Conservation (phyloP, 1,284 basidiomycete species). For the Pseudozyma sp. region DNA sequence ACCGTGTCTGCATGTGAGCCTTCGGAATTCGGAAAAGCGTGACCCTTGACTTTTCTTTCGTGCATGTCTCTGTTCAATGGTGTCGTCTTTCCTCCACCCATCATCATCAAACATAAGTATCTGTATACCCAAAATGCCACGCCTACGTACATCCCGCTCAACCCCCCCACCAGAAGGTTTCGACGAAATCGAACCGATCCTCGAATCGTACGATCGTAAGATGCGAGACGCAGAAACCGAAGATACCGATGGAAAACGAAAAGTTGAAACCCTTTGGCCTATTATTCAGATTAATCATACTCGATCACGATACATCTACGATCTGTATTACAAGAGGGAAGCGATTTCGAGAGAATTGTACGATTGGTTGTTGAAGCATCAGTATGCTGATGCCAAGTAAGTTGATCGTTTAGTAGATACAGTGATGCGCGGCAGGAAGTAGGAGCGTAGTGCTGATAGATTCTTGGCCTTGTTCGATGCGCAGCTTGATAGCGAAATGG, state of each 20-base stretch:
- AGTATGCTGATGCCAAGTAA: slow-evolving; percentile 96
- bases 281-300: slow-evolving; percentile 98
- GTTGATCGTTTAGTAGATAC: too few species aligned
- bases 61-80: too few species aligned
- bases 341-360: slow-evolving; percentile 93
- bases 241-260: slow-evolving; percentile 96
- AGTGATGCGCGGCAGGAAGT: too few species aligned
- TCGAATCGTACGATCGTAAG: slow-evolving; percentile 67
- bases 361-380: slow-evolving; percentile 97
- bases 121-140: slow-evolving; percentile 78
- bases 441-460: too few species aligned
- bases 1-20: too few species aligned
- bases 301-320: slow-evolving; percentile 89
- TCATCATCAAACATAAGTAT: background rate
- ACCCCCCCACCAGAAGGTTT: slow-evolving; percentile 96
- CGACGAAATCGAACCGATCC: slow-evolving; percentile 84
- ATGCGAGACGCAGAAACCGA: slow-evolving; percentile 80
- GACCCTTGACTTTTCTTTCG: too few species aligned
- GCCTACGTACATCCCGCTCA: slow-evolving; percentile 91
- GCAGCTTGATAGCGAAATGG: slow-evolving; percentile 97
- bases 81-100: slow-evolving; percentile 1
- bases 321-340: slow-evolving; percentile 98
- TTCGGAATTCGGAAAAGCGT: too few species aligned
- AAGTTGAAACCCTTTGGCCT: slow-evolving; percentile 96
- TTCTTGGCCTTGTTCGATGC: background rate